A percentile compares a stretch with the other conserved stretches of the same genome.
Evolutionary conservation across 1,284 basidiomycete genomes (phyloP).

Genomic region (Sanghuangporus sanghuang): DNA sequence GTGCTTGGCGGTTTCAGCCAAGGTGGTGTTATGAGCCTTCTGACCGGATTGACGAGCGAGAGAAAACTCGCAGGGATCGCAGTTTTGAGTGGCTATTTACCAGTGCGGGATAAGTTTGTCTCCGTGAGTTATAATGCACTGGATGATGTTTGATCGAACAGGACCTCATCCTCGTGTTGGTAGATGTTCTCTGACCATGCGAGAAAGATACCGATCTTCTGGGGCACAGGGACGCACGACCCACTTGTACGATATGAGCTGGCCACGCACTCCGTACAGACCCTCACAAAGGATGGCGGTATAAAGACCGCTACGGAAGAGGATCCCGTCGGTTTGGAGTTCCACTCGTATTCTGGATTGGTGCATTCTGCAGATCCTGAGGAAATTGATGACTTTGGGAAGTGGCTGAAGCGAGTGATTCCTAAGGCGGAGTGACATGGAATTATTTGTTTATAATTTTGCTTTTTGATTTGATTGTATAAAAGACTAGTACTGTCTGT

Average conservation of each 20-base stretch:
- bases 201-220: slow-evolving; percentile 72
- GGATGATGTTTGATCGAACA: not conserved
- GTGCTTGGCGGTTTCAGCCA: slow-evolving; percentile 88
- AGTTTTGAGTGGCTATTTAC: slow-evolving; percentile 74
- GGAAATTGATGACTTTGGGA: slow-evolving; percentile 63
- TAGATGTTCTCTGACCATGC: slow-evolving; percentile 57
- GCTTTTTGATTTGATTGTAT: too few species aligned
- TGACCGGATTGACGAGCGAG: slow-evolving; percentile 66
- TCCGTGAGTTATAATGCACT: slow-evolving; percentile 36
- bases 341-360: slow-evolving; percentile 55
- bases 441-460: not conserved
- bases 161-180: not conserved
- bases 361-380: slow-evolving; percentile 56
- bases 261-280: slow-evolving; percentile 39
- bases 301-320: slow-evolving; percentile 30
- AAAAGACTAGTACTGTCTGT: too few species aligned
- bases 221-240: slow-evolving; percentile 83
- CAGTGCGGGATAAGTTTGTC: slow-evolving; percentile 59
- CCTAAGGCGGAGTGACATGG: slow-evolving; percentile 21
- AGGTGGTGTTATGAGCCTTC: slow-evolving; percentile 74
- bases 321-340: slow-evolving; percentile 45
- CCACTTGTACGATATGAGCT: slow-evolving; percentile 43
- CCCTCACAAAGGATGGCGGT: slow-evolving; percentile 46
- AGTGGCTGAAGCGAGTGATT: slow-evolving; percentile 54
- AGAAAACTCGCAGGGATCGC: slow-evolving; percentile 70